These are phyloP conservation scores for Gossypium thurberi DNA, from an alignment of 345 rosid genomes.

Conservation along the genomic window DNA sequence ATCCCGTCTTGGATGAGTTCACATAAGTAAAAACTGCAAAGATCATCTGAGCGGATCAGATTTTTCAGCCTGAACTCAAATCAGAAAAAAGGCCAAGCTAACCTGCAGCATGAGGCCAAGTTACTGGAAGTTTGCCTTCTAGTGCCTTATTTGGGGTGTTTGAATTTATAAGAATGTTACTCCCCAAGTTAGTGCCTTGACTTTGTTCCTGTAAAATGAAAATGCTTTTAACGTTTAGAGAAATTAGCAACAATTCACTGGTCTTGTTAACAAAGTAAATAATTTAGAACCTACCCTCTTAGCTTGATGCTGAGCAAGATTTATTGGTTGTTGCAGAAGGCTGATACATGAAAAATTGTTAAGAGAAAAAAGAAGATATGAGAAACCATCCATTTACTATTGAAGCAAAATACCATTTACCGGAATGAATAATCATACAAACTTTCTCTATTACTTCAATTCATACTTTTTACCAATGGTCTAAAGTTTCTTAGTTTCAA, in stretches of 20 bases:
- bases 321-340: constrained; percentile 13
- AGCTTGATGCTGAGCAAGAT: constrained; percentile 10
- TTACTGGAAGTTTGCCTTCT: not conserved
- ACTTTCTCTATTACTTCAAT: not conserved
- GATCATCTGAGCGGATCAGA: not conserved
- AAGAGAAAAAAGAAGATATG: not conserved
- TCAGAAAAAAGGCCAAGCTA: not conserved
- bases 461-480: not conserved
- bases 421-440: not conserved
- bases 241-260: not conserved
- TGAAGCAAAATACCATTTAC: not conserved
- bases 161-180: not conserved
- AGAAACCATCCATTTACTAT: not conserved
- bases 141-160: not conserved
- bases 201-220: constrained; percentile 13
- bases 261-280: not conserved
- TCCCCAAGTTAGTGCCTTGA: constrained; percentile 3
- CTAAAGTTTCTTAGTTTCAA: not conserved
- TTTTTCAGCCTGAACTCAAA: not conserved
- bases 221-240: not conserved
- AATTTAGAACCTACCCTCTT: constrained; percentile 11
- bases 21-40: not conserved
- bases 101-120: constrained; percentile 16
- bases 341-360: constrained; percentile 17
- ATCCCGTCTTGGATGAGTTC: not conserved